Base-by-base conservation (phyloP, 257 asterid species). In the Jacaranda mimosifolia region DNA sequence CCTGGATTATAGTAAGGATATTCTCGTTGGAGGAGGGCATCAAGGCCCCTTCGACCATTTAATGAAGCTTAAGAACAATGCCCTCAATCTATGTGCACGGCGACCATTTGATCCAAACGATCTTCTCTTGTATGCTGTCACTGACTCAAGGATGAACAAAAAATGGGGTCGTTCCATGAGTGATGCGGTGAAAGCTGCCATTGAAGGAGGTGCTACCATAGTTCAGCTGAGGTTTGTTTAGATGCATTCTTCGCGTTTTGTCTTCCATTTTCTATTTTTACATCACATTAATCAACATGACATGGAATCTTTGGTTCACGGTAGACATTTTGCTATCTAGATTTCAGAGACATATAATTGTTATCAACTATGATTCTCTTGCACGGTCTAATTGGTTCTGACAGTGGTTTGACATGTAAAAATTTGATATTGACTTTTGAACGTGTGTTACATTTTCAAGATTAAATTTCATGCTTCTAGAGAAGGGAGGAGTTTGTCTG, bases 31-130 rank as follows among this genome's bases (percentile, higher is more conserved):
- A 75, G 86, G 83, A 68, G 98, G 98, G 53, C 35, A 55, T 73
- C 99, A 95, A 75, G 97, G 97, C 73, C 97, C 99, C 79, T 85
- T 93, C 36, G 98, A 95, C 89, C 99, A 91, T 83, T 79, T 79
- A 36, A 82, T 93, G 94, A 93, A 87, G 86, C 96, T 95, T 67
- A 91, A 89, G 87, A 80, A 79, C 62, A 83, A 72, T 59, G 59
- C 85, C 39, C 35, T 10, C 73, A 73, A 76, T 39, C 75, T 43
- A 74, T 32, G 63, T 35, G 58, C 63, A 14, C 86, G 81, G 45
- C 85, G 60, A 21, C 80, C 84, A 64, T 95, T 95, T 78, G 85
- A 89, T 78, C 96, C 98, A 7, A 87, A 80, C 32, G 86, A 78
- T 80, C 98, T 95, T 83, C 90, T 91, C 81, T 77, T 95, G 40